Base-by-base conservation (phyloP, 768 basidiomycete genomes). In the Xerocomellus amylosporus region DNA sequence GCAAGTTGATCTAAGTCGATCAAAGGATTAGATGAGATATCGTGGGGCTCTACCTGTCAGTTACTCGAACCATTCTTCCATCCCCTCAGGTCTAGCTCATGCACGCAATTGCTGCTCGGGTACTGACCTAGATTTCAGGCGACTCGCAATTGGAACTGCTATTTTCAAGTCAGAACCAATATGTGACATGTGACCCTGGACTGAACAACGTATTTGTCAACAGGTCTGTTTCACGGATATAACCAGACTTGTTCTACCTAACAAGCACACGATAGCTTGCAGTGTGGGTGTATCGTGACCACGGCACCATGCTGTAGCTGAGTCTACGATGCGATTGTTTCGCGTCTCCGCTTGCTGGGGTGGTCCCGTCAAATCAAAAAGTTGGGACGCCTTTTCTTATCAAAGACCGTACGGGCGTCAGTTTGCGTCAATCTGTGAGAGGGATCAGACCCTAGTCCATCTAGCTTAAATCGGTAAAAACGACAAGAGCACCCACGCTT, bases 401-500 rank as follows among this genome's bases (percentile, higher is more conserved):
- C 19, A 36, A 33, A 51, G 30, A 49, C 26, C 8, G 22, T 38
- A 45, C 22, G 36, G 30, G 19, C 34, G 28, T 39, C 55, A 41
- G 39, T 36, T 41, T 50, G 22, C n/a, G 15, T 54, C 44, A 37
- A 38, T 45, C 49, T 58, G 44, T 58, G 51, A 53, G 54, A 63
- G 53, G 31, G 20, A 41, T 51, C 39, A 48, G 20, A 38, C 22
- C 15, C 49, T 47, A 33, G 24, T 5, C 33, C 40, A 51, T 53
- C 53, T 50, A 55, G 12, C 63, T 65, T 45, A 54, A 64, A 60
- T 39, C 43, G 64, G 64, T 22, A 55, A 66, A 49, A 15, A 6
- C 1, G 24, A 38, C 38, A 22, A 46, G 8, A 43, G 48, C 51
- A 56, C 60, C 48, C 53, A 46, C 49, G 45, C 14, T 30, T 30